These are phyloP conservation scores for Colletotrichum orchidophilum DNA, from an alignment of 2,329 filamentous ascomycete species.

Conservation along the genomic window DNA sequence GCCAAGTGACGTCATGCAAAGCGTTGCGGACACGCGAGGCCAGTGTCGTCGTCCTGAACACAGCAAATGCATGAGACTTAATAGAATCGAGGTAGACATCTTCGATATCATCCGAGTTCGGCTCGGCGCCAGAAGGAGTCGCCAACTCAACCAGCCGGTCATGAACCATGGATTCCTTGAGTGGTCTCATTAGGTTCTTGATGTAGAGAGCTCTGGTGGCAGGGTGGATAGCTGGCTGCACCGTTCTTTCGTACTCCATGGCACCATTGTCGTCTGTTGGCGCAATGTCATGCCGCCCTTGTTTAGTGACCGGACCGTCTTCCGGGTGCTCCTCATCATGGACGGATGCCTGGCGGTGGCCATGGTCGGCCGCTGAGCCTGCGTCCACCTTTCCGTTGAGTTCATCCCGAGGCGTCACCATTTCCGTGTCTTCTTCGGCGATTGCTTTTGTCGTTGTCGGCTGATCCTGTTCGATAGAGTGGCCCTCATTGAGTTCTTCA, in stretches of 20 bases:
- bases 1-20: slow-evolving; percentile 85
- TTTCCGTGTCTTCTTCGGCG: background rate
- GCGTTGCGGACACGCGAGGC: slow-evolving; percentile 80
- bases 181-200: slow-evolving; percentile 86
- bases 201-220: slow-evolving; percentile 87
- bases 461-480: slow-evolving; percentile 14
- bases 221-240: slow-evolving; percentile 71
- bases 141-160: slow-evolving; percentile 77
- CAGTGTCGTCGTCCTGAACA: slow-evolving; percentile 73
- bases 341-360: background rate
- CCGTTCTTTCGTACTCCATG: slow-evolving; percentile 47
- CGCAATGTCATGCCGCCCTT: background rate
- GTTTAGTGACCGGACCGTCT: background rate
- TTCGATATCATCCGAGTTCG: slow-evolving; percentile 65
- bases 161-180: slow-evolving; percentile 74
- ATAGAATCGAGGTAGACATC: slow-evolving; percentile 85
- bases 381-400: background rate
- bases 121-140: slow-evolving; percentile 60
- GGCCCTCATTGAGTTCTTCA: background rate
- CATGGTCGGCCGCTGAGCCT: background rate
- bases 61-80: slow-evolving; percentile 86
- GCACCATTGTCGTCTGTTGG: slow-evolving; percentile 34
- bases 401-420: slow-evolving; percentile 7
- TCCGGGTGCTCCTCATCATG: background rate
- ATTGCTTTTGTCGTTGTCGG: background rate